A percentile compares a stretch with the other conserved stretches of the same genome.
phyloP scores from a whole-genome alignment of 495 filamentous ascomycete species.

The Aspergillus olivimuriae region DNA sequence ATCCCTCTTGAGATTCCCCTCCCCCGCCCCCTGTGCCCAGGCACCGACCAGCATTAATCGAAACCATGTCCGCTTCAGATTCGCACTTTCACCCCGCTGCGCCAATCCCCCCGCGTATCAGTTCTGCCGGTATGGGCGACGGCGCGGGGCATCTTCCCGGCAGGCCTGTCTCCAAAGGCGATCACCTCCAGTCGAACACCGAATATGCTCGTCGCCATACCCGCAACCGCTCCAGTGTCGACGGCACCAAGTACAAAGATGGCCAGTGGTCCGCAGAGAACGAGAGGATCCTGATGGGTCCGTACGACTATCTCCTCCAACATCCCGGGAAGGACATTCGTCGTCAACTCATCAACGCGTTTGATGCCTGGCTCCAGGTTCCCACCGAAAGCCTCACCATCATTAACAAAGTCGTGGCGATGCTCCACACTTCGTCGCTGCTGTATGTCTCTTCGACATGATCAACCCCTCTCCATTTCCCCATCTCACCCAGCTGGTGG shows the following conservation, averaged over 20 bases:
- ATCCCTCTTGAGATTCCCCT: not conserved
- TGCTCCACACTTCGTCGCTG: slow-evolving; percentile 91
- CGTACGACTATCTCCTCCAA: slow-evolving; percentile 79
- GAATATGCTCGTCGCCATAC: slow-evolving; percentile 20
- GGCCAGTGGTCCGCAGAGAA: slow-evolving; percentile 63
- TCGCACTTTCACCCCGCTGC: slow-evolving; percentile 50
- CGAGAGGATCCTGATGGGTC: slow-evolving; percentile 73
- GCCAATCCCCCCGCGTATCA: slow-evolving; percentile 66
- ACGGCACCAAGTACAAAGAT: slow-evolving; percentile 45
- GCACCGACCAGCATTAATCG: not conserved
- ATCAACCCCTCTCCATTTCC: not conserved
- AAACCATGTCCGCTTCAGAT: slow-evolving; percentile 16
- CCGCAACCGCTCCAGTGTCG: slow-evolving; percentile 40
- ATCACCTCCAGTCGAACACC: slow-evolving; percentile 35
- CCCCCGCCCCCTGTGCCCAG: too few relatives aligned
- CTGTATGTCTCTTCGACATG: slow-evolving; percentile 41
- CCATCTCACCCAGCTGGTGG: too few relatives aligned
- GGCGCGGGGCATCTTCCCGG: too few relatives aligned
- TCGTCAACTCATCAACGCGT: slow-evolving; percentile 76
- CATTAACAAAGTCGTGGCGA: slow-evolving; percentile 82
- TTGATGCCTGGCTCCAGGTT: slow-evolving; percentile 85
- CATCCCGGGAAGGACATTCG: slow-evolving; percentile 93
- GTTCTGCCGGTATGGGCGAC: slow-evolving; percentile 50
- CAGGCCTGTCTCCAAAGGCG: slow-evolving; percentile 55
- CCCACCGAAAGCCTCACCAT: slow-evolving; percentile 68